phyloP scores from a whole-genome alignment of 495 filamentous ascomycete species.

The Trichocladium uniseriatum region DNA sequence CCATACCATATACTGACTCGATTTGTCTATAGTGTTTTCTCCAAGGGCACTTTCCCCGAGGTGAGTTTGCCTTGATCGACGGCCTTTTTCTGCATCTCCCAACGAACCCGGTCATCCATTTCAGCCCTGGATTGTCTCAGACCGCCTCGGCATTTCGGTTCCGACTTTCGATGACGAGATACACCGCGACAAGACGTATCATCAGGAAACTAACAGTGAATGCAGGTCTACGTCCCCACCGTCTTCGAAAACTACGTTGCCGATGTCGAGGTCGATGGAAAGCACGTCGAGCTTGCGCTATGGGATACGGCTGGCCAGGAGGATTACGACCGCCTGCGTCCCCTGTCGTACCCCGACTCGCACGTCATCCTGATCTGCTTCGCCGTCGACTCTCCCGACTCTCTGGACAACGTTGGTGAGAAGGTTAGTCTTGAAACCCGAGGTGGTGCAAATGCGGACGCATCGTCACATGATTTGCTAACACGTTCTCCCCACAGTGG shows the following conservation, averaged over 20 bases:
- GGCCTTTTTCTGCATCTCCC: neutral
- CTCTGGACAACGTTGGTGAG: conserved; percentile 98
- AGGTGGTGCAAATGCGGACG: conserved; percentile 4
- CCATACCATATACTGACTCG: conserved; percentile 11
- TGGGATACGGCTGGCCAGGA: conserved; percentile 99
- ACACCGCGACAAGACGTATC: neutral
- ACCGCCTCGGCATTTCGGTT: conserved; percentile 14
- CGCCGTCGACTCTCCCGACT: conserved; percentile 96
- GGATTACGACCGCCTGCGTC: conserved; percentile 98
- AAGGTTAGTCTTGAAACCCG: conserved; percentile 57
- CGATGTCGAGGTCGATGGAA: conserved; percentile 98
- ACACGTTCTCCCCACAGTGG: conserved; percentile 56
- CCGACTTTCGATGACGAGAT: conserved; percentile 10
- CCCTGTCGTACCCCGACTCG: conserved; percentile 97
- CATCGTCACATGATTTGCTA: conserved; percentile 17
- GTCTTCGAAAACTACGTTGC: conserved; percentile 99
- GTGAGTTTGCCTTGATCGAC: conserved; percentile 45
- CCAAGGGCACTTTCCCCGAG: conserved; percentile 99
- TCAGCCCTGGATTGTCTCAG: neutral
- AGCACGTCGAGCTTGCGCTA: conserved; percentile 94
- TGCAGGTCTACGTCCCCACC: conserved; percentile 94
- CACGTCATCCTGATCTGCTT: conserved; percentile 99
- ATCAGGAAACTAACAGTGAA: conserved; percentile 11
- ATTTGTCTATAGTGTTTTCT: conserved; percentile 72
- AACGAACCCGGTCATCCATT: conserved; percentile 8